Base-by-base conservation (phyloP, 2,329 filamentous ascomycete species). In the Cytospora schulzeri region DNA sequence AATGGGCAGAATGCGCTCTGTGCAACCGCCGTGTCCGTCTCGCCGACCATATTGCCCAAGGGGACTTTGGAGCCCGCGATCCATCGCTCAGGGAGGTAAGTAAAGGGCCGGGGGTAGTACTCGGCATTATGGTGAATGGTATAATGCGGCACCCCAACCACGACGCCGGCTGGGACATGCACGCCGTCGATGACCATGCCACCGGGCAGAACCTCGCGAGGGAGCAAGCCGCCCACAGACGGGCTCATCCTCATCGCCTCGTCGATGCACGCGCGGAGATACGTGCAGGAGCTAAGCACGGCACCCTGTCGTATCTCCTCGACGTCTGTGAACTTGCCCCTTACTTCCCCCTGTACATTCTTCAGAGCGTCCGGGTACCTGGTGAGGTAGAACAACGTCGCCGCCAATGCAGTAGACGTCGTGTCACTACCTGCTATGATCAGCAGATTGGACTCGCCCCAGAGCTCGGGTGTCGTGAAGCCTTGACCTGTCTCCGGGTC, bases 1-100 rank as follows among this genome's bases (percentile, higher is more conserved):
- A 92, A 92, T 1, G 91, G 89, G 67, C 88, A 92, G 76, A 91
- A 94, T 0, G 91, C 91, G 38, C 81, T 82, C 58, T 89, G 84
- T 2, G 90, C 88, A 6, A 79, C 71, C 3, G 80, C 77, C 1
- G 85, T 77, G 60, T 85, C 83, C 1, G 81, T 79, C 64, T 83
- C 81, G 6, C 77, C 82, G 0, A 81, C 80, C 33, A 73, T 69
- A 63, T 73, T 74, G 48, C 77, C 74, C 33, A 68, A 73, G 31
- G 73, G 66, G 52, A 70, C 74, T 72, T 74, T 81, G 11, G 77
- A 79, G 5, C 82, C 84, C 1, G 76, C 75, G 19, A 90, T 77
- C 88, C 88, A 91, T 28, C 88, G 83, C 78, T 91, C 88, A 0
- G 88, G 88, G 2, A 81, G 72, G 71, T 85, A 91, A 0, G 76